A percentile compares a stretch with the other conserved stretches of the same genome.
Conservation (phyloP, 257 asterid species). For the Solanum clarkiae region DNA sequence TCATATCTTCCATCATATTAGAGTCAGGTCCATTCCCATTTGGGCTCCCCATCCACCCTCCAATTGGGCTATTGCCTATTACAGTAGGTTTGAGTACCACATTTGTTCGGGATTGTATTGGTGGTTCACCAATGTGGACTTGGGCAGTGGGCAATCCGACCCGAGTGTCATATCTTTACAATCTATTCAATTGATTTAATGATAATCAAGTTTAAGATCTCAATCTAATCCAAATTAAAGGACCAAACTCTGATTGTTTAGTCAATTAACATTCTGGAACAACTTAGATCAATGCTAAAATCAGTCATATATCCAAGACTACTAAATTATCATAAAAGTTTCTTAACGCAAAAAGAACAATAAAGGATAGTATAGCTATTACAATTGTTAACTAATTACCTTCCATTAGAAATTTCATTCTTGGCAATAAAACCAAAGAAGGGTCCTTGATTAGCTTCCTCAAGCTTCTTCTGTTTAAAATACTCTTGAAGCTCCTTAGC, state of each 20-base stretch:
- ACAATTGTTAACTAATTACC: conserved; percentile 23
- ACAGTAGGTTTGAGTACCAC: no score
- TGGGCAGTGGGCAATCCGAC: no score
- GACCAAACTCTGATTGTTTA: neutral
- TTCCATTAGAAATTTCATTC: conserved; percentile 93
- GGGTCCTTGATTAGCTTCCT: conserved; percentile 76
- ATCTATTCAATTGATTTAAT: neutral
- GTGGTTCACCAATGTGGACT: no score
- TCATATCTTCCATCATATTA: no score
- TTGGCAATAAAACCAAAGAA: conserved; percentile 82
- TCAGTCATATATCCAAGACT: neutral
- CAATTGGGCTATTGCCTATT: no score
- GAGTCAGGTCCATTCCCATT: no score
- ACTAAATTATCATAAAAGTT: neutral
- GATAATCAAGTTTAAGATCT: neutral
- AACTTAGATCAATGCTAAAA: neutral
- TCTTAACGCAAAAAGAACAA: neutral
- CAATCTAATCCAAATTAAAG: neutral
- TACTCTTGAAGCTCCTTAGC: conserved; percentile 93
- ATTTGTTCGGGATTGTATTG: no score
- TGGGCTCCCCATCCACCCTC: no score
- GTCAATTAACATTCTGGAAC: neutral
- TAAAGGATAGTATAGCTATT: neutral
- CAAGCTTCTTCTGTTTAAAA: conserved; percentile 89
- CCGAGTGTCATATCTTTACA: no score